These are phyloP conservation scores for Alternaria gansuensis DNA, from an alignment of 2,329 filamentous ascomycete species.

Conservation along the genomic window DNA sequence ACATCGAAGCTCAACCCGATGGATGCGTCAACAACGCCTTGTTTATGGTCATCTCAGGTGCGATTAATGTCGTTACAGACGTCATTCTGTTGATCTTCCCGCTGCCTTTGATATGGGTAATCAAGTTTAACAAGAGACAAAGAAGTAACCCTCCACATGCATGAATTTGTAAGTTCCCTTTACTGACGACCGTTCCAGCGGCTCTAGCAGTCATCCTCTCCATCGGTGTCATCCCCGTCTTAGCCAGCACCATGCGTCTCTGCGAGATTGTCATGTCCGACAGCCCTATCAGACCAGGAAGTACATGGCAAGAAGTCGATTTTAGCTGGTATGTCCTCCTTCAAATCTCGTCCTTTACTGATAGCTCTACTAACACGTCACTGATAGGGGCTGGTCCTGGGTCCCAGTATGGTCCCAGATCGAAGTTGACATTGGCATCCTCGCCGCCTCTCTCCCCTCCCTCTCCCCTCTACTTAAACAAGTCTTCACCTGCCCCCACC, in stretches of 20 bases:
- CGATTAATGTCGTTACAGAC: conserved; percentile 40
- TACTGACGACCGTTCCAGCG: conserved; percentile 20
- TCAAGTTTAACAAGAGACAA: conserved; percentile 40
- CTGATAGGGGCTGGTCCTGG: conserved; percentile 34
- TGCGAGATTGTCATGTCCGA: conserved; percentile 37
- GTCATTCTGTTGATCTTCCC: conserved; percentile 37
- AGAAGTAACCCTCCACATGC: conserved; percentile 27
- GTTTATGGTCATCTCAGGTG: conserved; percentile 36
- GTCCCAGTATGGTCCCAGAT: conserved; percentile 46
- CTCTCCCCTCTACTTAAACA: conserved; percentile 37
- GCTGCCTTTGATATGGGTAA: conserved; percentile 33
- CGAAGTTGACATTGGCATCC: conserved; percentile 42
- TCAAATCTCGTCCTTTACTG: not conserved
- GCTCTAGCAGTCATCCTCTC: conserved; percentile 40
- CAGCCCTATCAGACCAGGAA: conserved; percentile 18
- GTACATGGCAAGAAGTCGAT: conserved; percentile 32
- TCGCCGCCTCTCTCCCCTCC: conserved; percentile 42
- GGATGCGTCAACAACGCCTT: conserved; percentile 31
- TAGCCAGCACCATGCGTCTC: conserved; percentile 41
- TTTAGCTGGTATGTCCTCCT: conserved; percentile 30
- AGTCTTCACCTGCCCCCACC: conserved; percentile 10
- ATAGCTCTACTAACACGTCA: conserved; percentile 17
- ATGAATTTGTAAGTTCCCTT: too few species aligned
- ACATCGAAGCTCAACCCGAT: conserved; percentile 25
- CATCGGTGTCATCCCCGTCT: conserved; percentile 39